A percentile compares a stretch with the other conserved stretches of the same genome.
phyloP scores from a whole-genome alignment of 345 rosid genomes.

The Schrenkiella parvula region DNA sequence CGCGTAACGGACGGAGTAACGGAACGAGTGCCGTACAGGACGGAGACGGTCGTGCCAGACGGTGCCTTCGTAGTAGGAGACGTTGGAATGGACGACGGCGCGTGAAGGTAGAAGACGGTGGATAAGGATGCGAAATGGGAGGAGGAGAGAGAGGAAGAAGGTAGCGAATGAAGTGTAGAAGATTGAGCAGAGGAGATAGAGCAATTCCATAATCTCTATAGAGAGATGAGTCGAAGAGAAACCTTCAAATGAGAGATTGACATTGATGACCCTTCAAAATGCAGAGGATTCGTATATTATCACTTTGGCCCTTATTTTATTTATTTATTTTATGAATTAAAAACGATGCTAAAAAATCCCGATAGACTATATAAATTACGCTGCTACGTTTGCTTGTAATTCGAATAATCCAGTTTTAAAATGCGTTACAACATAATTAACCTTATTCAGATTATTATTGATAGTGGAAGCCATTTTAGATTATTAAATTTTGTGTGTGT shows the following conservation, averaged over 20 bases:
- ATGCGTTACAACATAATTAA: no score
- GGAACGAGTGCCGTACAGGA: conserved; percentile 69
- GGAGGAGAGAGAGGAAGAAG: conserved; percentile 45
- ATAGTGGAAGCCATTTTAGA: no score
- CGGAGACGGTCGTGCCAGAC: conserved; percentile 90
- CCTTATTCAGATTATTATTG: no score
- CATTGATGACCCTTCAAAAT: neutral
- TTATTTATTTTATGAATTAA: no score
- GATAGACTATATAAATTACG: no score
- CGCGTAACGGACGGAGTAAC: conserved; percentile 69
- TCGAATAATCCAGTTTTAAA: neutral
- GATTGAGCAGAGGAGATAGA: conserved; percentile 49
- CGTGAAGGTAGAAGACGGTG: conserved; percentile 19
- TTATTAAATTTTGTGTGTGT: neutral
- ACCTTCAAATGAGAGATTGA: neutral
- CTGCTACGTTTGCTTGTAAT: neutral
- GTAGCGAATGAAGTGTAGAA: conserved; percentile 36
- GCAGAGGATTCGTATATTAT: neutral
- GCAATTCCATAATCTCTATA: conserved; percentile 37
- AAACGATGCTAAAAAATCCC: no score
- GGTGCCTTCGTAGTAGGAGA: conserved; percentile 61
- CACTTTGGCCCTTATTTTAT: no score
- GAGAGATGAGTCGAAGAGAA: neutral
- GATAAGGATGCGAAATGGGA: conserved; percentile 37
- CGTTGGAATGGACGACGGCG: conserved; percentile 15